These are phyloP conservation scores for Saccharomyces mikatae DNA, from an alignment of 805 yeast genomes.

Conservation along the genomic window DNA sequence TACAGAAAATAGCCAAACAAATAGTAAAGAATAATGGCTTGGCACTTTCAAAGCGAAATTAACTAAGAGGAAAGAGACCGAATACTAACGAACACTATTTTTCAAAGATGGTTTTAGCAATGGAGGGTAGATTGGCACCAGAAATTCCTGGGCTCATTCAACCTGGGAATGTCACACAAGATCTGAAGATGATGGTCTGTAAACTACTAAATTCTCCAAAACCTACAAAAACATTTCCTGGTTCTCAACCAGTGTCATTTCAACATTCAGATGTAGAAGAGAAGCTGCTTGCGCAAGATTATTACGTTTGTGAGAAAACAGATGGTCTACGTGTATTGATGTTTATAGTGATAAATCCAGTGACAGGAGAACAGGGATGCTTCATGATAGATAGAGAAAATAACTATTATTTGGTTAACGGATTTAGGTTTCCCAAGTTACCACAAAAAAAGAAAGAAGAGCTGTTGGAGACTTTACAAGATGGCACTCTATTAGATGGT, in stretches of 20 bases:
- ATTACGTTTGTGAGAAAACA: slow-evolving; percentile 90
- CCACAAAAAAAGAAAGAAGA: slow-evolving; percentile 29
- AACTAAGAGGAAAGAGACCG: background rate
- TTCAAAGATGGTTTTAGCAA: slow-evolving; percentile 1
- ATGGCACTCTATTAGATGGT: slow-evolving; percentile 88
- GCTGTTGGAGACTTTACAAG: slow-evolving; percentile 49
- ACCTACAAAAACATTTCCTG: slow-evolving; percentile 55
- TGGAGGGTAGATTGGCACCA: slow-evolving; percentile 51
- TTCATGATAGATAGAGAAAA: slow-evolving; percentile 84
- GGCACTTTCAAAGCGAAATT: background rate
- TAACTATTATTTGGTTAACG: slow-evolving; percentile 73
- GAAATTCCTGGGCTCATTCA: slow-evolving; percentile 78
- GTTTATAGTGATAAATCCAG: slow-evolving; percentile 53
- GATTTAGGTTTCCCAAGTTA: slow-evolving; percentile 70
- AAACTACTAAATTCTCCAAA: slow-evolving; percentile 48
- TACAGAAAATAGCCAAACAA: background rate
- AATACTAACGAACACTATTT: background rate
- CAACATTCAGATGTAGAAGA: slow-evolving; percentile 61
- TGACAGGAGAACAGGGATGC: slow-evolving; percentile 76
- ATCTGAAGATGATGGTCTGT: slow-evolving; percentile 61
- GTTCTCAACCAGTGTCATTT: slow-evolving; percentile 93
- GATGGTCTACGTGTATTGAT: slow-evolving; percentile 87
- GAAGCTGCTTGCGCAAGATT: slow-evolving; percentile 61
- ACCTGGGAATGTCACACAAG: slow-evolving; percentile 62
- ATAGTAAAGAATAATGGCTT: background rate